These are phyloP conservation scores for Petunia hybrid DNA, from an alignment of 305 asterid genomes.

Conservation along the genomic window DNA sequence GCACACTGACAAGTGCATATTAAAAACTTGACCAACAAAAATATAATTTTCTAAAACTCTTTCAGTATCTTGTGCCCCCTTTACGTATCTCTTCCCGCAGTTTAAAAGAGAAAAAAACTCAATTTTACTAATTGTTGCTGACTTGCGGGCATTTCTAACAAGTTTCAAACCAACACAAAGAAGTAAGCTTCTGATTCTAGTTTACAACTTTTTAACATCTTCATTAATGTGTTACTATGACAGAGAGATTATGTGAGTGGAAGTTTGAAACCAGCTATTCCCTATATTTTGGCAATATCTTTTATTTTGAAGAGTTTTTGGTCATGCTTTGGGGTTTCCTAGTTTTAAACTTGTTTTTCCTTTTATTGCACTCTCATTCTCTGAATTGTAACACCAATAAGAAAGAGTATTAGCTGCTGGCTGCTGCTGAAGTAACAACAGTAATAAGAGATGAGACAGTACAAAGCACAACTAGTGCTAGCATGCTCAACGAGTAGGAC, in stretches of 20 bases:
- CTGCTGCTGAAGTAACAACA: not conserved
- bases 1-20: no score
- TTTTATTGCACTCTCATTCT: not conserved
- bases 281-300: not conserved
- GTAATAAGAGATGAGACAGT: not conserved
- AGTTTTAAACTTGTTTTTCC: not conserved
- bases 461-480: no score
- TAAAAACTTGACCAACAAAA: no score
- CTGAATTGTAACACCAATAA: not conserved
- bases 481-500: no score
- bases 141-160: no score
- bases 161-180: no score
- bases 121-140: no score
- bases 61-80: no score
- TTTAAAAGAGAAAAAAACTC: no score
- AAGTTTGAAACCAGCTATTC: not conserved
- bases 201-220: not conserved
- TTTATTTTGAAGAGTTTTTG: not conserved
- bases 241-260: not conserved
- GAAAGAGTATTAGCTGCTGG: constrained; percentile 4
- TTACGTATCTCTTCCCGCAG: no score
- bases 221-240: not conserved
- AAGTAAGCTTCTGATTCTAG: no score
- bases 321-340: not conserved
- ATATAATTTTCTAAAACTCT: no score